A percentile compares a stretch with the other conserved stretches of the same genome.
Conservation (phyloP, 768 basidiomycete species). For the Bullera alba region DNA sequence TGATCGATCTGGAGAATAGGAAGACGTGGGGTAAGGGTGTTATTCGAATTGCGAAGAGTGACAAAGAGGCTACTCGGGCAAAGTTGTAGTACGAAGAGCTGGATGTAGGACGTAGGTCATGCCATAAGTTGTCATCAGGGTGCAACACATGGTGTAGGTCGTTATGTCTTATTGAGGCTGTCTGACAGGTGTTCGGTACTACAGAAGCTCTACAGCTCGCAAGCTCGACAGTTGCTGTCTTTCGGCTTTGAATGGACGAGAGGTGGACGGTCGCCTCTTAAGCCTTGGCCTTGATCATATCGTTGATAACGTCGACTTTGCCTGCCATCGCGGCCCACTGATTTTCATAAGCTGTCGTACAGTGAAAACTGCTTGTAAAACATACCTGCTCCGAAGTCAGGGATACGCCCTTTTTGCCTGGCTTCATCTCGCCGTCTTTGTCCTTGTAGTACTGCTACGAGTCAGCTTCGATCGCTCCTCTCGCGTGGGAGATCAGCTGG, state of each 20-base stretch:
- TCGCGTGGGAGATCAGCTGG: background rate
- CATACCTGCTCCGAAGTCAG: slow-evolving; percentile 37
- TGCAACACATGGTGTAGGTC: too few relatives aligned
- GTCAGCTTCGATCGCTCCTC: background rate
- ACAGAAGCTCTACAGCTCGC: too few relatives aligned
- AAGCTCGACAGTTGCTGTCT: too few relatives aligned
- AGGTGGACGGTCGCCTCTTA: too few relatives aligned
- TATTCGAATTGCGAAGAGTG: slow-evolving; percentile 53
- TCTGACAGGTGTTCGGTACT: too few relatives aligned
- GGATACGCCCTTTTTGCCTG: slow-evolving; percentile 38
- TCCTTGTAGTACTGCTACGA: slow-evolving; percentile 35
- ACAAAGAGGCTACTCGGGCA: slow-evolving; percentile 5
- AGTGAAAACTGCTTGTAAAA: background rate
- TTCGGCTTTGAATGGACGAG: too few relatives aligned
- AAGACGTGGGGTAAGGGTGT: slow-evolving; percentile 91
- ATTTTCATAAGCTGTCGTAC: background rate
- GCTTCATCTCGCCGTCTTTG: slow-evolving; percentile 40
- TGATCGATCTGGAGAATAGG: slow-evolving; percentile 68
- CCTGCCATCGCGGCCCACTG: slow-evolving; percentile 1
- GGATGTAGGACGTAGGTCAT: too few relatives aligned
- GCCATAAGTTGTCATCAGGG: too few relatives aligned
- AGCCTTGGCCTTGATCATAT: too few relatives aligned
- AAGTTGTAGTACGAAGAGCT: too few relatives aligned
- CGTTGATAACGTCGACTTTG: slow-evolving; percentile 4
- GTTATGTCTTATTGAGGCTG: too few relatives aligned